Evolutionary conservation across 2,329 filamentous ascomycete species (phyloP).

Genomic region (Plectosphaerella plurivora): DNA sequence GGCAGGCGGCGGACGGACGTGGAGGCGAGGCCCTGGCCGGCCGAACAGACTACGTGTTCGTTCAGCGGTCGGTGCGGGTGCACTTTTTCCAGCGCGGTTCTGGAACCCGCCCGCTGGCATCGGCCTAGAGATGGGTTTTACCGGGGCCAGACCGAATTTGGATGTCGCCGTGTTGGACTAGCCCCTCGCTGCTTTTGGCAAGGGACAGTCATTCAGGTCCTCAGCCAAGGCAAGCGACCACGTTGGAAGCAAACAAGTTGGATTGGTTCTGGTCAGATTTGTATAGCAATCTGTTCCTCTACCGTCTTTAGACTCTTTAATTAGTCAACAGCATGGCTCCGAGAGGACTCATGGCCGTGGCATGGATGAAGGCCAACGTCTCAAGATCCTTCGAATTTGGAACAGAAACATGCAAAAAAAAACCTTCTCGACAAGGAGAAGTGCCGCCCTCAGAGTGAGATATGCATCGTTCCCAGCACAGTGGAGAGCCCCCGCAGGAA

Average conservation of each 20-base stretch:
- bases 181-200: no score
- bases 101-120: slow-evolving; percentile 3
- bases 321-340: background rate
- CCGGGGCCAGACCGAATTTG: no score
- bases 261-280: no score
- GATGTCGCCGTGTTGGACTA: no score
- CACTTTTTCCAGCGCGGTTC: slow-evolving; percentile 8
- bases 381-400: background rate
- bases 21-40: no score
- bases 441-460: background rate
- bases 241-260: no score
- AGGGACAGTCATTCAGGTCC: no score
- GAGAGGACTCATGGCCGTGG: background rate
- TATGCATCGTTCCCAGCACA: background rate
- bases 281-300: no score
- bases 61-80: slow-evolving; percentile 7
- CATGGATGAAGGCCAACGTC: background rate
- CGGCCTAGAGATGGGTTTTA: no score
- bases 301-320: no score
- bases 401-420: background rate
- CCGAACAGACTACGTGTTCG: slow-evolving; percentile 12
- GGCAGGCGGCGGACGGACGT: no score
- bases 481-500: background rate
- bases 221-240: no score
- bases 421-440: background rate